Conservation (phyloP, 2,329 filamentous ascomycete genomes). For the Colletotrichum phormii region DNA sequence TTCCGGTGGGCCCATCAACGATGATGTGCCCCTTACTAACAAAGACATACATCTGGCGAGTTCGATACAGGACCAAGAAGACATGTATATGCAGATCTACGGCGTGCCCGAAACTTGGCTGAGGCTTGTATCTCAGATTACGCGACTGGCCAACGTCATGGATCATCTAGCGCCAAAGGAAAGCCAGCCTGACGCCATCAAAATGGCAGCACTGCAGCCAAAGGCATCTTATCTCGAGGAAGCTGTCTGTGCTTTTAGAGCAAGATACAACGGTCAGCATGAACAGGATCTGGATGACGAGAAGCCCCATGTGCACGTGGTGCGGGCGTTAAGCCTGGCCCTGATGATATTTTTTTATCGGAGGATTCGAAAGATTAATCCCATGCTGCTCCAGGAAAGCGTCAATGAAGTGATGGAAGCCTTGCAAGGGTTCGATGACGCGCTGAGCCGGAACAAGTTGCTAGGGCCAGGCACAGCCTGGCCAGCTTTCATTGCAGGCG, state of each 20-base stretch:
- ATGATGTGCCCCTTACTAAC: neutral
- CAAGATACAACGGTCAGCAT: neutral
- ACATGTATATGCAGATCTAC: slow-evolving; percentile 13
- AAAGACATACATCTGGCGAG: slow-evolving; percentile 3
- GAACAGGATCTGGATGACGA: neutral
- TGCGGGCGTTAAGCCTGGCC: neutral
- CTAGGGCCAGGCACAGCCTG: slow-evolving; percentile 1
- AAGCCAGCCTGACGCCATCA: neutral
- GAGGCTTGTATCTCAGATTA: neutral
- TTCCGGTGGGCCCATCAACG: neutral
- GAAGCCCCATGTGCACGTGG: neutral
- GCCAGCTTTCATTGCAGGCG: slow-evolving; percentile 9
- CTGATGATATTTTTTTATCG: slow-evolving; percentile 16
- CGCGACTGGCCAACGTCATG: slow-evolving; percentile 13
- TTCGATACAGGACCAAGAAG: neutral
- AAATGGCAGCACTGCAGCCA: neutral
- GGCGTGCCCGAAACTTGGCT: slow-evolving; percentile 3
- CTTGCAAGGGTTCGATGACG: neutral
- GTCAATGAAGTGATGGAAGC: slow-evolving; percentile 8
- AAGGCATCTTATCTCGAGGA: slow-evolving; percentile 4
- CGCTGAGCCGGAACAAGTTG: neutral
- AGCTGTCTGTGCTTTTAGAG: neutral
- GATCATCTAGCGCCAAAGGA: neutral
- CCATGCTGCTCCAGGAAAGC: neutral
- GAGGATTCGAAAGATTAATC: neutral